phyloP scores from a whole-genome alignment of 257 asterid genomes.

The Schizonepeta tenuifolia region DNA sequence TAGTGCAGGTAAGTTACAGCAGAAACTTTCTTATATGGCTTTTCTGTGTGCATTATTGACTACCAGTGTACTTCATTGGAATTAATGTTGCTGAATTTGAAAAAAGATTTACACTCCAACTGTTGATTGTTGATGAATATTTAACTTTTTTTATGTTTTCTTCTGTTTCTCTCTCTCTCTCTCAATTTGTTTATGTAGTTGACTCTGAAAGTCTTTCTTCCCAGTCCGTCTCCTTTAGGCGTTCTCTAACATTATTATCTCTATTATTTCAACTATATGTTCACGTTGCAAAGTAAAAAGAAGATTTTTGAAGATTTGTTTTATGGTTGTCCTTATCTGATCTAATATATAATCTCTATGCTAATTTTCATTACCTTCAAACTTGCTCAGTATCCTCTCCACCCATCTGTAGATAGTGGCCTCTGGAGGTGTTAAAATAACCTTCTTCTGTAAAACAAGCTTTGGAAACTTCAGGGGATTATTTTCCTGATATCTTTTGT shows the following conservation, averaged over 20 bases:
- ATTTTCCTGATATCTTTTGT: constrained; percentile 2
- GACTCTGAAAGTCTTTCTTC: neutral
- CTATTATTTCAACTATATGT: neutral
- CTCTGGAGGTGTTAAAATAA: neutral
- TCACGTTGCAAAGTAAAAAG: neutral
- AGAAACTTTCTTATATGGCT: constrained; percentile 13
- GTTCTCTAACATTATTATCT: neutral
- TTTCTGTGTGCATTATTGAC: neutral
- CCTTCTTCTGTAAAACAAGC: constrained; percentile 16
- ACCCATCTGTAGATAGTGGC: constrained; percentile 7
- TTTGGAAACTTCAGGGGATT: neutral
- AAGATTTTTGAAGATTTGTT: neutral
- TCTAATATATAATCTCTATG: neutral
- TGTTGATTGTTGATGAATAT: neutral
- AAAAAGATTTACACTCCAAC: neutral
- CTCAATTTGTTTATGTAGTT: neutral
- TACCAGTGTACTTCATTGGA: neutral
- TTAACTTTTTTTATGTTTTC: neutral
- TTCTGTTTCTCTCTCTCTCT: neutral
- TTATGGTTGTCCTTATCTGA: neutral
- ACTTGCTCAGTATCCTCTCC: neutral
- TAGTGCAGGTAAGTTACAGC: constrained; percentile 61
- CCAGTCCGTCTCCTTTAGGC: neutral
- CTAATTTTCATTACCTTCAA: neutral
- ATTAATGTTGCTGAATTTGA: neutral